A percentile compares a stretch with the other conserved stretches of the same genome.
Evolutionary conservation across 495 filamentous ascomycete species (phyloP).

Genomic region (Delitschia confertaspora): DNA sequence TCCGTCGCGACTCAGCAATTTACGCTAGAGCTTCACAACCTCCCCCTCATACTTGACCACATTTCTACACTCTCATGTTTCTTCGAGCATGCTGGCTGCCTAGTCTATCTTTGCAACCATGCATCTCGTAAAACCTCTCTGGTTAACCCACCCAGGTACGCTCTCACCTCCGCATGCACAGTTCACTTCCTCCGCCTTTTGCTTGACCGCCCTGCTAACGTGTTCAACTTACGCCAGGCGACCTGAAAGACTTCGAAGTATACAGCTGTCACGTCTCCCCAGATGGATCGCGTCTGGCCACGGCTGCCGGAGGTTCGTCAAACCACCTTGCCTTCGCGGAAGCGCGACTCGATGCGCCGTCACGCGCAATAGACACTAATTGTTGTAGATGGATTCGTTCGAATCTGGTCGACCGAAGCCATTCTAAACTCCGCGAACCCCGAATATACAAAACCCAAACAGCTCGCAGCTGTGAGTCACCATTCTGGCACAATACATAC

Average conservation of each 20-base stretch:
- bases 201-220: not conserved
- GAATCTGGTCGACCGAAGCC: constrained; percentile 94
- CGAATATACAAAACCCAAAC: constrained; percentile 65
- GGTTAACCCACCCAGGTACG: constrained; percentile 84
- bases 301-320: constrained; percentile 76
- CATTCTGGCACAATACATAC: constrained; percentile 96
- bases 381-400: constrained; percentile 80
- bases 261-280: constrained; percentile 96
- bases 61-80: not conserved
- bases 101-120: constrained; percentile 39
- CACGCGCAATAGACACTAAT: constrained; percentile 9
- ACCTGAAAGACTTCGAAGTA: constrained; percentile 94
- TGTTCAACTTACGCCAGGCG: constrained; percentile 44
- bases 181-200: too few species aligned
- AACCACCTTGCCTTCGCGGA: constrained; percentile 5
- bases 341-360: constrained; percentile 11
- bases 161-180: constrained; percentile 14
- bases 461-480: constrained; percentile 95
- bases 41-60: not conserved
- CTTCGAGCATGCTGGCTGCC: constrained; percentile 9
- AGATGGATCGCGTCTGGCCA: constrained; percentile 82
- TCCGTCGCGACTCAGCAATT: constrained; percentile 8
- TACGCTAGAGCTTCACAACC: not conserved
- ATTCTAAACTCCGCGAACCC: constrained; percentile 69
- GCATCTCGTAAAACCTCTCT: constrained; percentile 88